A percentile compares a stretch with the other conserved stretches of the same genome.
Conservation (phyloP, 2,329 filamentous ascomycete genomes). For the Alternaria solani region DNA sequence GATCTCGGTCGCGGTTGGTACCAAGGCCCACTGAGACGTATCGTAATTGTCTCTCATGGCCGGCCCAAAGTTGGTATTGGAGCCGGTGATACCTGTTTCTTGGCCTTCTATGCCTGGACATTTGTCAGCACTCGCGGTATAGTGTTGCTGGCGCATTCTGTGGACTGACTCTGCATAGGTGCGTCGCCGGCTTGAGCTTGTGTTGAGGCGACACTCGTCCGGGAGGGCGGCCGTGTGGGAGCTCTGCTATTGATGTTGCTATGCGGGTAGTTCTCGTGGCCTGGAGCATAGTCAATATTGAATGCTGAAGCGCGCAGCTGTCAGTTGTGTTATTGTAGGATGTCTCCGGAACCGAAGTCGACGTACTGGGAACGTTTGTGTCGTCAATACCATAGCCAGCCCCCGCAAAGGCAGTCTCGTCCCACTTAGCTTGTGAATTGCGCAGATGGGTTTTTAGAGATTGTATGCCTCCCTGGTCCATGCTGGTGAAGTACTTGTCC, state of each 20-base stretch:
- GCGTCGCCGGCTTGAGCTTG: conserved; percentile 42
- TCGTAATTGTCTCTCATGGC: conserved; percentile 65
- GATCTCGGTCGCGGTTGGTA: conserved; percentile 58
- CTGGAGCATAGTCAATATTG: conserved; percentile 45
- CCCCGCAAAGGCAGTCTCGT: conserved; percentile 41
- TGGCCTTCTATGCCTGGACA: conserved; percentile 53
- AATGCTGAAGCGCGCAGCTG: conserved; percentile 35
- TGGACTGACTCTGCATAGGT: conserved; percentile 45
- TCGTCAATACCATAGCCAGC: conserved; percentile 43
- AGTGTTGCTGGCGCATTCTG: not conserved
- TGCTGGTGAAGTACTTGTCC: conserved; percentile 32
- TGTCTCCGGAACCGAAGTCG: conserved; percentile 3
- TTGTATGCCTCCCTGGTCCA: conserved; percentile 19
- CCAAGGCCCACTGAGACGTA: conserved; percentile 63
- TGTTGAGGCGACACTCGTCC: conserved; percentile 42
- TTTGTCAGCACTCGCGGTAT: conserved; percentile 22
- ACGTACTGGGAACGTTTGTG: conserved; percentile 40
- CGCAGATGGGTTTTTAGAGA: conserved; percentile 31
- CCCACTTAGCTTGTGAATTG: conserved; percentile 39
- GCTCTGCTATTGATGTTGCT: conserved; percentile 45
- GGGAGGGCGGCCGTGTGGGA: conserved; percentile 48
- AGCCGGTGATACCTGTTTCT: conserved; percentile 62
- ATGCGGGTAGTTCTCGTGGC: conserved; percentile 42
- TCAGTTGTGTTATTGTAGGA: conserved; percentile 24
- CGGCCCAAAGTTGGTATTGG: conserved; percentile 60